Conservation (phyloP, 2,329 filamentous ascomycete species). For the Pezicula carpinea region DNA sequence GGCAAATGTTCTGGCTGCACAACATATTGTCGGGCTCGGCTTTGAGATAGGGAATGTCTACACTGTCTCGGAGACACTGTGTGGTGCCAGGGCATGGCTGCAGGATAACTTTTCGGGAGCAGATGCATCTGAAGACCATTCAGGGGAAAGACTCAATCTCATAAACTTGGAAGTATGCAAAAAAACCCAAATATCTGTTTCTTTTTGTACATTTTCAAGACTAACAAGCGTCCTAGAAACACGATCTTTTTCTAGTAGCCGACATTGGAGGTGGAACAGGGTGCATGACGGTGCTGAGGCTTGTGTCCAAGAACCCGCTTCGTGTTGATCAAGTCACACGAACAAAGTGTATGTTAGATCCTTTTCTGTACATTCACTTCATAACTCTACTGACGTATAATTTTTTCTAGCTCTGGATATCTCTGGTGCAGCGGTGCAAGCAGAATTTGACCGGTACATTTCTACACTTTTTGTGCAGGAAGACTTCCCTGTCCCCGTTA, state of each 20-base stretch:
- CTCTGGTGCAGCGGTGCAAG: constrained; percentile 11
- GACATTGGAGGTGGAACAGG: constrained; percentile 13
- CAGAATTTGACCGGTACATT: constrained; percentile 6
- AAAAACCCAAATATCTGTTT: no score
- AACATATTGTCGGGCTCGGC: constrained; percentile 2
- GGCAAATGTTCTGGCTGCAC: constrained; percentile 2
- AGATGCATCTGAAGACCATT: not conserved
- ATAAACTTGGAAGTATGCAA: no score
- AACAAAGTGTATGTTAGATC: constrained; percentile 5
- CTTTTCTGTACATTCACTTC: no score
- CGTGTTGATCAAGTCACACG: constrained; percentile 5
- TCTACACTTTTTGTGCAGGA: not conserved
- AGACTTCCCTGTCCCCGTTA: constrained; percentile 4
- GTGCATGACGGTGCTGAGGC: constrained; percentile 6
- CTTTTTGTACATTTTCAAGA: not conserved
- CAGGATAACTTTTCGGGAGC: constrained; percentile 2
- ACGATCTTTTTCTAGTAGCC: constrained; percentile 6
- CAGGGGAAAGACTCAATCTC: no score
- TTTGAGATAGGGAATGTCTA: constrained; percentile 14
- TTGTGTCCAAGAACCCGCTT: constrained; percentile 9
- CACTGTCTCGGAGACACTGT: constrained; percentile 12
- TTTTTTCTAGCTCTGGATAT: constrained; percentile 4
- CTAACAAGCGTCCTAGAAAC: constrained; percentile 5
- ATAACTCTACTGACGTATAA: not conserved
- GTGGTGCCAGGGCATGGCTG: constrained; percentile 12